Base-by-base conservation (phyloP, 2,329 filamentous ascomycete genomes). In the Cladorrhinum sp. region DNA sequence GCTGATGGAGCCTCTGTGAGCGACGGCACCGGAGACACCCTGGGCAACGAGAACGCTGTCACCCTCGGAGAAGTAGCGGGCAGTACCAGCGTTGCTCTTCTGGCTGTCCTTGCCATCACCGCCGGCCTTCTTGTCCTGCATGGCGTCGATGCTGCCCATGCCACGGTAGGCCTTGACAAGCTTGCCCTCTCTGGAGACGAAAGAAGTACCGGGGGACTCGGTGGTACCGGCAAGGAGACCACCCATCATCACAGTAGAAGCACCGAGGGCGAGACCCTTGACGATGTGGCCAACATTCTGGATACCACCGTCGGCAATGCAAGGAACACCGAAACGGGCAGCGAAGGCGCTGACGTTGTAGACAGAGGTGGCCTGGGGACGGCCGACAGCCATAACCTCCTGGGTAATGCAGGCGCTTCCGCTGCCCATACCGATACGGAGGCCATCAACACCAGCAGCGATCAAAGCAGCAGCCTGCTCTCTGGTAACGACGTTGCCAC, bases 211-310 rank as follows among this genome's bases (percentile, higher is more conserved):
- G 36, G 95, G 95, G 38, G 93, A 98, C 79, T 99, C 95, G 48
- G 93, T 97, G 65, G 95, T 98, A 74, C 96, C 95, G 55, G 95
- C 95, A 66, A 99, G 85, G 57, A 99, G 87, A 79, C 95, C 96
- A 71, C 95, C 95, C 95, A 99, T 99, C 95, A 99, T 99, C 75
- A 99, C 89, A 38, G 93, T 96, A 50, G 91, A 92, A 61, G 95
- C 95, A 68, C 95, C 95, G 65, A 99, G 87, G 51, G 95, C 89
- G 67, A 99, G 87, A 74, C 93, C 93, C 85, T 99, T 99, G 77
- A 99, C 95, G 67, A 99, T 97, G 81, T 99, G 96, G 58, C 95
- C 95, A 67, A 99, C 91, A 73, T 99, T 99, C 78, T 99, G 95
- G 69, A 99, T 90, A 78, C 95, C 95, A 70, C 95, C 95, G 71